Conservation (phyloP, 2,329 filamentous ascomycete species). For the Pseudocercospora cruenta region DNA sequence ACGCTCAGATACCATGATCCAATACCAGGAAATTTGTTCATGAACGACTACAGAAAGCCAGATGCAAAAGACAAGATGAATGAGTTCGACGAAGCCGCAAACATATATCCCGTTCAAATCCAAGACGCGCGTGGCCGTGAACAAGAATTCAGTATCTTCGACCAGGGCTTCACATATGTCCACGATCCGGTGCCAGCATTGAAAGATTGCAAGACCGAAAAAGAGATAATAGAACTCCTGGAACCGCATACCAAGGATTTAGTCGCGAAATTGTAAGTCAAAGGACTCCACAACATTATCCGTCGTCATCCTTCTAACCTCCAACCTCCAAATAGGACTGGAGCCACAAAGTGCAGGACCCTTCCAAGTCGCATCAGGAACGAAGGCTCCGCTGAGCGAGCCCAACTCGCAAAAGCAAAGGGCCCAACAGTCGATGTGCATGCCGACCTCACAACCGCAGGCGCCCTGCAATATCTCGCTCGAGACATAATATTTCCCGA, state of each 20-base stretch:
- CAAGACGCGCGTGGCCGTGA: slow-evolving; percentile 26
- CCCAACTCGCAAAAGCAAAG: background rate
- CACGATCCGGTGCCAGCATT: slow-evolving; percentile 21
- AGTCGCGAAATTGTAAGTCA: slow-evolving; percentile 1
- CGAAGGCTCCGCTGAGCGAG: background rate
- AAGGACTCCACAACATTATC: background rate
- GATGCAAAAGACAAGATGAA: slow-evolving; percentile 6
- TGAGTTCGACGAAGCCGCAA: background rate
- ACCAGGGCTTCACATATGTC: slow-evolving; percentile 32
- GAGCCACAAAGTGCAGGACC: background rate
- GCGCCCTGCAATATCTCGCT: no score
- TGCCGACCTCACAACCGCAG: no score
- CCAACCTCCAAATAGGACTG: no score
- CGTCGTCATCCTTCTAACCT: background rate
- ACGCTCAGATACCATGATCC: slow-evolving; percentile 1
- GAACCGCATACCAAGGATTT: slow-evolving; percentile 8
- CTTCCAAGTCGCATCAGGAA: slow-evolving; percentile 1
- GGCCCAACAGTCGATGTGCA: no score
- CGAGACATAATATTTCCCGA: no score
- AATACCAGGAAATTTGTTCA: background rate
- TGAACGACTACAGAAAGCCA: slow-evolving; percentile 12
- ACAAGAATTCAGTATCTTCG: slow-evolving; percentile 22
- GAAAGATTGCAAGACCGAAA: slow-evolving; percentile 25
- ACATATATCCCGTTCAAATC: slow-evolving; percentile 6
- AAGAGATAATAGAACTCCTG: slow-evolving; percentile 16